A percentile compares a stretch with the other conserved stretches of the same genome.
phyloP scores from a whole-genome alignment of 306 rosid species.

The Lithocarpus polystachyus region DNA sequence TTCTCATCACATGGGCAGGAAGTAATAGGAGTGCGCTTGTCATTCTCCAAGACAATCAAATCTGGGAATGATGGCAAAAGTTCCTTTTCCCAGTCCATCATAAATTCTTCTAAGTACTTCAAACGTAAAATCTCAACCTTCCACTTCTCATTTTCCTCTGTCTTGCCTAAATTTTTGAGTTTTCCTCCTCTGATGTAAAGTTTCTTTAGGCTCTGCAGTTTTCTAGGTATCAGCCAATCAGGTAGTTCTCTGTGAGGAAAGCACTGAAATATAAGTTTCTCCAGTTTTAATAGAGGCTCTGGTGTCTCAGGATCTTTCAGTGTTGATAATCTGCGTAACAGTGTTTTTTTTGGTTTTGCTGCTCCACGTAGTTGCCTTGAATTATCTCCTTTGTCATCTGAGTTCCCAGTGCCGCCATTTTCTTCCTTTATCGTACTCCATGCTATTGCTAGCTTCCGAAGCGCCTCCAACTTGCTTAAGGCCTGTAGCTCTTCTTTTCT shows the following conservation, averaged over 20 bases:
- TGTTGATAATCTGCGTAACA: not conserved
- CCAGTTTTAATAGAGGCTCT: not conserved
- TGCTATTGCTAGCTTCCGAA: conserved; percentile 5
- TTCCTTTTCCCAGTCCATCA: conserved; percentile 6
- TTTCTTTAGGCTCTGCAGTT: not conserved
- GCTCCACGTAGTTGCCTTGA: not conserved
- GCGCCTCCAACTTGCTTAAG: not conserved
- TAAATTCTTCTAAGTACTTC: not conserved
- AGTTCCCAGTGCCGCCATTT: too few species aligned
- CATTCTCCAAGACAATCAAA: not conserved
- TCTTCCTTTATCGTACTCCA: too few species aligned
- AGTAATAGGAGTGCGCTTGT: too few species aligned
- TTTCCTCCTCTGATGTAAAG: too few species aligned
- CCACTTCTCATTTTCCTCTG: too few species aligned
- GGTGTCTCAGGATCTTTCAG: not conserved
- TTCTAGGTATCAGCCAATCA: not conserved
- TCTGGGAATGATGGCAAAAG: not conserved
- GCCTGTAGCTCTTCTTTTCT: not conserved
- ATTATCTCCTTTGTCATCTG: too few species aligned
- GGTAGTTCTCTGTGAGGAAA: not conserved
- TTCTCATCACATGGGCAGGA: too few species aligned
- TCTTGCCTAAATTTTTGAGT: too few species aligned
- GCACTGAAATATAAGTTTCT: conserved; percentile 16
- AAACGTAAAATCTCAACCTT: not conserved
- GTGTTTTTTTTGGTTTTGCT: not conserved